Conservation (phyloP, 148 eudicot genomes). For the Camellia granthamiana region DNA sequence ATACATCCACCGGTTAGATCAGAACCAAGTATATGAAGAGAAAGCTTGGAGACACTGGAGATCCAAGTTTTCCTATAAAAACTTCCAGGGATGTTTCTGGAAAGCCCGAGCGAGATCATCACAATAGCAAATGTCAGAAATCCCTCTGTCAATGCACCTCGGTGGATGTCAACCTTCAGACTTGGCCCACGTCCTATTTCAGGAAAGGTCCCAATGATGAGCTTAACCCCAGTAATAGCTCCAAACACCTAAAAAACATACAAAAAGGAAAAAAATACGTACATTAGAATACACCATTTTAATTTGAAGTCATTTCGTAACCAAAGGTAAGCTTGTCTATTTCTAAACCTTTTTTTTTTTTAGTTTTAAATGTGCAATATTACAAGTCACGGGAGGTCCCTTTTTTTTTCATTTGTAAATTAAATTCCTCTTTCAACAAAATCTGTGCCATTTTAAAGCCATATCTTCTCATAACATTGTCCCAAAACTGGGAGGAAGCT, state of each 20-base stretch:
- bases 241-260: slow-evolving; percentile 61
- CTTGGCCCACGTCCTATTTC: slow-evolving; percentile 63
- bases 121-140: slow-evolving; percentile 59
- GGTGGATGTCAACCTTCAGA: slow-evolving; percentile 64
- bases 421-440: neutral
- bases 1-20: slow-evolving; percentile 91
- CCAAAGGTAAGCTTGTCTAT: neutral
- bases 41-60: slow-evolving; percentile 68
- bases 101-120: slow-evolving; percentile 43
- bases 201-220: slow-evolving; percentile 53
- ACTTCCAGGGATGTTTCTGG: slow-evolving; percentile 65
- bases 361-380: neutral
- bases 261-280: neutral
- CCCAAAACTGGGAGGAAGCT: neutral
- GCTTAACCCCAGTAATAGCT: slow-evolving; percentile 64
- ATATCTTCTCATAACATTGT: neutral
- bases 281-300: neutral
- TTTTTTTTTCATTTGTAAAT: neutral
- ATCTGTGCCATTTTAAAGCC: neutral
- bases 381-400: neutral
- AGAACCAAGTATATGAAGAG: slow-evolving; percentile 76
- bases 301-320: neutral
- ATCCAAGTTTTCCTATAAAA: slow-evolving; percentile 90
- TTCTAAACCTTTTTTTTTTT: neutral
- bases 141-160: slow-evolving; percentile 87